phyloP scores from a whole-genome alignment of 495 filamentous ascomycete species.

The Penicillium antarcticum region DNA sequence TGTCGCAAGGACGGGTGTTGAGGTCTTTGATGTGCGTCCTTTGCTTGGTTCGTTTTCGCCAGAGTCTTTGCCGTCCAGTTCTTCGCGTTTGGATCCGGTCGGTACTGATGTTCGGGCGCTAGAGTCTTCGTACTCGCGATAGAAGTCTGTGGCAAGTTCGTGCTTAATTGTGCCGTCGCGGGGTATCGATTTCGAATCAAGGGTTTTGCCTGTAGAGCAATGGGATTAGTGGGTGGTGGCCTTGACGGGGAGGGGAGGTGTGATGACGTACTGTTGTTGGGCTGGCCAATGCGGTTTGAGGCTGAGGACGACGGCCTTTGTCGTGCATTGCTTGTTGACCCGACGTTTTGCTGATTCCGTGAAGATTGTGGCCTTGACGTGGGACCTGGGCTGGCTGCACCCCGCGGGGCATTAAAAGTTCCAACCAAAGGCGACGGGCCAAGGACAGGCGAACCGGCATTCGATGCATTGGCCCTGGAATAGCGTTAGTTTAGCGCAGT shows the following conservation, averaged over 20 bases:
- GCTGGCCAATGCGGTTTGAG: conserved; percentile 42
- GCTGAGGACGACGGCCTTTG: conserved; percentile 59
- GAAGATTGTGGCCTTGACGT: conserved; percentile 56
- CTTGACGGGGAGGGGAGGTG: not conserved
- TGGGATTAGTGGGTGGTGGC: conserved; percentile 1
- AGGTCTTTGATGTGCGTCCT: conserved; percentile 57
- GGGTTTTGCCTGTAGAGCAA: conserved; percentile 28
- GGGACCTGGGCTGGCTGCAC: conserved; percentile 45
- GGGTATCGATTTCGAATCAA: conserved; percentile 29
- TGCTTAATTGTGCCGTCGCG: conserved; percentile 32
- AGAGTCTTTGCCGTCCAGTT: conserved; percentile 28
- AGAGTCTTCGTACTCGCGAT: conserved; percentile 24
- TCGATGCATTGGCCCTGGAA: conserved; percentile 48
- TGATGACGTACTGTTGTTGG: conserved; percentile 26
- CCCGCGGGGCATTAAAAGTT: conserved; percentile 51
- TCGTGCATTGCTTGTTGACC: conserved; percentile 51
- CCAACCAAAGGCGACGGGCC: conserved; percentile 70
- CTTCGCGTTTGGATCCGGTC: conserved; percentile 28
- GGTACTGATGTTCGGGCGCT: conserved; percentile 30
- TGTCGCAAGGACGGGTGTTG: conserved; percentile 43
- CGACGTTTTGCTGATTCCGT: conserved; percentile 66
- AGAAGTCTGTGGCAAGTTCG: conserved; percentile 23
- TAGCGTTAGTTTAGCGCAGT: conserved; percentile 7
- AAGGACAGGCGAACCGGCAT: conserved; percentile 62
- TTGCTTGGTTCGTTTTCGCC: conserved; percentile 29